Evolutionary conservation across 2,329 filamentous ascomycete genomes (phyloP).

Genomic region (Capronia epimyces): DNA sequence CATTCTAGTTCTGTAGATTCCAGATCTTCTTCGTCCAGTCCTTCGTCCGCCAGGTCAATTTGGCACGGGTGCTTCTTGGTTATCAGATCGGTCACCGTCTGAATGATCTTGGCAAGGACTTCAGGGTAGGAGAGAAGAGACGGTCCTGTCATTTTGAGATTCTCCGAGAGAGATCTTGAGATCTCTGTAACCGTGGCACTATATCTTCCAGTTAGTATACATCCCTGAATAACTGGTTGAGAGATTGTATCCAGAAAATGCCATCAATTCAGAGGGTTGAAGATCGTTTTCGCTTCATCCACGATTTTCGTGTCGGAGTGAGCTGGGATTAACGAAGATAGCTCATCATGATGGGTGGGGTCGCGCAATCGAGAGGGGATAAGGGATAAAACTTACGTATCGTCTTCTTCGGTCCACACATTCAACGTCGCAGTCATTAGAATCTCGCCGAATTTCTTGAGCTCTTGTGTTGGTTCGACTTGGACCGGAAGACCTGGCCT

Average conservation of each 20-base stretch:
- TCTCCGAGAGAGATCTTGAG: conserved; percentile 86
- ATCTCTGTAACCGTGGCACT: conserved; percentile 89
- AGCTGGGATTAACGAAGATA: conserved; percentile 94
- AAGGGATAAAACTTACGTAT: conserved; percentile 65
- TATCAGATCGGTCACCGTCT: conserved; percentile 70
- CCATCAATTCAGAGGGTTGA: conserved; percentile 40
- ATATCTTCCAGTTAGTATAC: conserved; percentile 41
- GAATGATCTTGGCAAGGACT: conserved; percentile 69
- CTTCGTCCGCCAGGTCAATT: conserved; percentile 77
- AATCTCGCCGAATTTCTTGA: conserved; percentile 79
- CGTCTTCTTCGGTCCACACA: conserved; percentile 83
- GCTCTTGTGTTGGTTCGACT: conserved; percentile 68
- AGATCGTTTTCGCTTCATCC: conserved; percentile 84
- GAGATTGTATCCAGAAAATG: conserved; percentile 16
- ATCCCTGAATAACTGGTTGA: conserved; percentile 19
- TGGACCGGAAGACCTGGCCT: conserved; percentile 78
- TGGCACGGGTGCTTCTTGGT: conserved; percentile 90
- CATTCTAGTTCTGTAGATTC: conserved; percentile 96
- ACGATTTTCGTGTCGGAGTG: conserved; percentile 88
- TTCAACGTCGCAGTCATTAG: conserved; percentile 78
- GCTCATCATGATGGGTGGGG: conserved; percentile 66
- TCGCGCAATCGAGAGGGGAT: conserved; percentile 11
- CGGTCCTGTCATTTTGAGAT: conserved; percentile 84
- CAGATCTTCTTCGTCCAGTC: conserved; percentile 64
- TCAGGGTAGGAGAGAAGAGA: conserved; percentile 67